phyloP scores from a whole-genome alignment of 2,329 filamentous ascomycete species.

The Tolypocladium amazonense region DNA sequence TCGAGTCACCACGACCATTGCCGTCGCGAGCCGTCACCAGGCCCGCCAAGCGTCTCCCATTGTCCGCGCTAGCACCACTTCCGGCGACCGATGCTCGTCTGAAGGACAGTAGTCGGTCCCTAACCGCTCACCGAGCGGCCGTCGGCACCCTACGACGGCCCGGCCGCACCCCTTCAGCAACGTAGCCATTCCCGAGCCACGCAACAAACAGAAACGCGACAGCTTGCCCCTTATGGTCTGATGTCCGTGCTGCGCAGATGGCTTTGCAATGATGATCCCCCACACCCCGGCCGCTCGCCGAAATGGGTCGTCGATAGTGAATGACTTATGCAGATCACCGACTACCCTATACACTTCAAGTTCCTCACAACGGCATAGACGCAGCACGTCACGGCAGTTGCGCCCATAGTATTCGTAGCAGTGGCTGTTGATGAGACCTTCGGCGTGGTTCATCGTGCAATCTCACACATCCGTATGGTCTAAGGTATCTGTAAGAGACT shows the following conservation, averaged over 20 bases:
- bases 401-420: background rate
- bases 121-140: background rate
- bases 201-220: background rate
- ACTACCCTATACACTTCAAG: background rate
- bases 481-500: no score
- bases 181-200: background rate
- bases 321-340: background rate
- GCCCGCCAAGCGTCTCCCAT: background rate
- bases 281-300: background rate
- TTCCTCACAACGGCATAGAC: background rate
- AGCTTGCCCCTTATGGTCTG: background rate
- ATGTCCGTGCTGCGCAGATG: background rate
- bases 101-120: background rate
- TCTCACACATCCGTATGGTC: no score
- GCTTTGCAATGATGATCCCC: no score
- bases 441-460: no score
- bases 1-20: background rate
- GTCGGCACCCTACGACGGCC: no score
- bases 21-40: background rate
- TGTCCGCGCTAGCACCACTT: background rate
- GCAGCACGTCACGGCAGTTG: background rate
- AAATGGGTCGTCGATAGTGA: background rate
- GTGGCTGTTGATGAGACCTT: no score
- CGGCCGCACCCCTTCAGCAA: background rate
- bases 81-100: background rate